Base-by-base conservation (phyloP, 2,329 filamentous ascomycete species). In the Penicillium concentricum region DNA sequence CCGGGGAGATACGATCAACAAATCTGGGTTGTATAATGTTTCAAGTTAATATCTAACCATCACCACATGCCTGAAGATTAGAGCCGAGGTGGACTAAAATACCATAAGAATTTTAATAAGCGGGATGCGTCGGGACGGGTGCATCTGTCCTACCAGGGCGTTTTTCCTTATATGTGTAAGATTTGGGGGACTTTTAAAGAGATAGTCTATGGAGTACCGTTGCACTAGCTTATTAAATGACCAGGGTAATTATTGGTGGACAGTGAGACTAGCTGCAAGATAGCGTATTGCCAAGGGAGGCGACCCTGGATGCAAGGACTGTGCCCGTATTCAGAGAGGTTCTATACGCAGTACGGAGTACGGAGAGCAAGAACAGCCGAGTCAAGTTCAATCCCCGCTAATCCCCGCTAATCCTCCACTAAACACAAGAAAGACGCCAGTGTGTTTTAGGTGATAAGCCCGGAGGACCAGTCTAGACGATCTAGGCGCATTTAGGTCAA, bases 401-500 rank as follows among this genome's bases (percentile, higher is more conserved):
- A 46, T 35, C 44, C 43, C 13, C 43, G 15, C 28, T 46, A 34
- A 41, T 41, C 15, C 37, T 22, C 20, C 46, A 22, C 37, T 48
- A 38, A 35, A 15, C 22, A 35, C 12, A 48, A 8, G 5, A 49
- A 24, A 12, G 26, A 15, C 20, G 12, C 51, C 44, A 50, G 3
- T 34, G n/a, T 28, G 8, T 37, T 54, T 50, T 43, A 7, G 30
- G 39, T 13, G 20, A 8, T 7, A 51, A 34, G 18, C 15, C 20
- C 38, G 26, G 24, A 32, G 26, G 20, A 16, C 44, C 30, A 7
- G 16, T 26, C 16, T 28, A 15, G 47, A 32, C 5, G 26, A 44
- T 45, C 41, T 46, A 52, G 41, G 34, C 28, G 20, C 2, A 13
- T 41, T 54, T 52, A 15, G 49, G 49, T 35, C n/a, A 56, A 53